These are phyloP conservation scores for Brassica cretica DNA, from an alignment of 345 rosid species.

Conservation along the genomic window DNA sequence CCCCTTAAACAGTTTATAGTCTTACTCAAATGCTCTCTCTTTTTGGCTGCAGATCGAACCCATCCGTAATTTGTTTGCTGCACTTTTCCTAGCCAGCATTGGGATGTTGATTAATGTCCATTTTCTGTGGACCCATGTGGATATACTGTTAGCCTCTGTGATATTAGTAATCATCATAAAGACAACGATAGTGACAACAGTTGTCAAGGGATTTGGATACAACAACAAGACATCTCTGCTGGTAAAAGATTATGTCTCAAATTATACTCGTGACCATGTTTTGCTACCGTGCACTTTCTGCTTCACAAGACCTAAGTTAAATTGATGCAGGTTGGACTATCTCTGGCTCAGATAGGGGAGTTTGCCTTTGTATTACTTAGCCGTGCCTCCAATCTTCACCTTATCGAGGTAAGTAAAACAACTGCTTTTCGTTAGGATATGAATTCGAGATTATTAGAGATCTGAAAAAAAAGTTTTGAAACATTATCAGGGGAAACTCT, in stretches of 20 bases:
- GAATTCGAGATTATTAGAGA: background rate
- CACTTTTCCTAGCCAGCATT: constrained; percentile 89
- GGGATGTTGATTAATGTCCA: constrained; percentile 86
- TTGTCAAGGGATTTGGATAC: constrained; percentile 87
- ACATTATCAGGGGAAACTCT: constrained; percentile 63
- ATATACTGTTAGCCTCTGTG: constrained; percentile 84
- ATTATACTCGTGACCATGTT: background rate
- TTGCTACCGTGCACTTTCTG: background rate
- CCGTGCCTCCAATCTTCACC: constrained; percentile 89
- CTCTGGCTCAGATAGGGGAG: constrained; percentile 90
- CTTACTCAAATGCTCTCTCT: constrained; percentile 16
- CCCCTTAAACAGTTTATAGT: background rate
- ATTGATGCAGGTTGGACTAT: constrained; percentile 44
- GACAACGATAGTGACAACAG: constrained; percentile 58
- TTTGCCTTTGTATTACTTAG: constrained; percentile 88
- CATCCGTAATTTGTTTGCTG: constrained; percentile 87
- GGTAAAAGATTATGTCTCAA: constrained; percentile 43
- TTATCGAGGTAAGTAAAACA: constrained; percentile 66
- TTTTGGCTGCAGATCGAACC: constrained; percentile 68
- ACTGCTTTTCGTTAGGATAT: background rate
- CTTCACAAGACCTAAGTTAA: background rate
- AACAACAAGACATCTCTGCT: constrained; percentile 78
- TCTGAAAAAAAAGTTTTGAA: constrained; percentile 7
- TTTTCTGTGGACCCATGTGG: constrained; percentile 88
- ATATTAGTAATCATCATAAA: constrained; percentile 70